Conservation (phyloP, 345 rosid genomes). For the Barbarea vulgaris region DNA sequence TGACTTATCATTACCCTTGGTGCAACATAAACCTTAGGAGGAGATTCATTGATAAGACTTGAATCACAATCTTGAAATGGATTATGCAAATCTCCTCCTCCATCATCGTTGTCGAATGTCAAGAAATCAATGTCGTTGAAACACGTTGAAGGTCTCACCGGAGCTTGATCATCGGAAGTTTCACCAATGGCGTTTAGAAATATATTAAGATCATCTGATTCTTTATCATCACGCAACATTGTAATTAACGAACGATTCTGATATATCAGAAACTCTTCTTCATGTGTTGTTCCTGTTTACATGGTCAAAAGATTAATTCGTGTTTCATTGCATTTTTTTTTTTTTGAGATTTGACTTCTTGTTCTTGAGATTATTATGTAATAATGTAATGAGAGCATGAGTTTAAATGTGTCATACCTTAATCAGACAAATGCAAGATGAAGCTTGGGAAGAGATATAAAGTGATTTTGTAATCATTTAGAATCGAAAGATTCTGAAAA, state of each 20-base stretch:
- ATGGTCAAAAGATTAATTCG: conserved; percentile 4
- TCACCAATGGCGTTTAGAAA: conserved; percentile 40
- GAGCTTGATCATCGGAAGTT: background rate
- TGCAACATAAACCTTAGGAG: conserved; percentile 36
- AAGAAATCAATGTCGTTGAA: conserved; percentile 8
- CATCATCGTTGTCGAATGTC: background rate
- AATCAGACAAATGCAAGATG: background rate
- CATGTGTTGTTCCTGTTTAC: background rate
- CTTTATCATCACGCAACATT: conserved; percentile 31
- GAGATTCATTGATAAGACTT: conserved; percentile 20
- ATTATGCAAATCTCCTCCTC: conserved; percentile 21
- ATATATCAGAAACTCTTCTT: background rate
- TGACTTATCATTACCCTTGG: conserved; percentile 42
- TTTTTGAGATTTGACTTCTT: conserved; percentile 3
- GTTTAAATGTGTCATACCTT: background rate
- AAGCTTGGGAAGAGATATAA: background rate
- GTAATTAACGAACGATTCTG: background rate
- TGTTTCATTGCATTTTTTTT: background rate
- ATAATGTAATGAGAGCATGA: background rate
- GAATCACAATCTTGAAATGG: conserved; percentile 31
- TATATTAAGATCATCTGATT: conserved; percentile 33
- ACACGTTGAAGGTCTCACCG: conserved; percentile 1
- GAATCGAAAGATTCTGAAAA: conserved; percentile 20
- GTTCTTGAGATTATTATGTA: background rate
- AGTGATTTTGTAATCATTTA: background rate